Base-by-base conservation (phyloP, 2,329 filamentous ascomycete genomes). In the Pestalotiopsis sp. region DNA sequence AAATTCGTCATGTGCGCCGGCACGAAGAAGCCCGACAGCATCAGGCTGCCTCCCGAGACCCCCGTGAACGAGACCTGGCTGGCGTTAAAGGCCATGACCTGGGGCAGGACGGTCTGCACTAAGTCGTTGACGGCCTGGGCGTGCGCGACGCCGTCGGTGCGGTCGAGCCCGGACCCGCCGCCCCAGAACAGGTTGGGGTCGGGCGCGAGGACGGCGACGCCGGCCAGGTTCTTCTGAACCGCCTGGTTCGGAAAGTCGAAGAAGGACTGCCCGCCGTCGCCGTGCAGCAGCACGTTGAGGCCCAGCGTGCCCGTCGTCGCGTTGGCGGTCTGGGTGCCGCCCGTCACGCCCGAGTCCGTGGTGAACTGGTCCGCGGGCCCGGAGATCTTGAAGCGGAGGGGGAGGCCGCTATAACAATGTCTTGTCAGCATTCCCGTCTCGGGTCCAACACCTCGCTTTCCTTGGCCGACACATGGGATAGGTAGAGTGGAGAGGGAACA, bases 231-330 rank as follows among this genome's bases (percentile, higher is more conserved):
- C 65, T 78, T 75, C 67, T 85, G 83, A 12, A 87, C 83, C 20
- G 81, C 83, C 72, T 88, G 84, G 76, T 88, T 88, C 45, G 86
- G 86, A 78, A 87, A 86, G 74, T 86, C 85, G 76, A 87, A 86
- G 81, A 88, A 88, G 13, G 85, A 87, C 72, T 88, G 84, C 6
- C 87, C 87, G 57, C 87, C 87, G 74, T 90, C 87, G 64, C 87
- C 87, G 75, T 90, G 87, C 3, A 90, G 82, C 45, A 90, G 82
- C 14, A 90, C 84, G 72, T 89, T 89, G 6, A 87, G 80, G 64
- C 86, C 86, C 38, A 86, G 78, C 6, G 78, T 71, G 4, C 84
- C 82, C 25, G 25, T 36, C 0, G 74, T 67, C 2, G 77, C 74
- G 25, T 75, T 74, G 23, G 80, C 72, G 1, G 58, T 69, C 65